Base-by-base conservation (phyloP, 257 asterid genomes). In the Nicotiana obtusifolia region DNA sequence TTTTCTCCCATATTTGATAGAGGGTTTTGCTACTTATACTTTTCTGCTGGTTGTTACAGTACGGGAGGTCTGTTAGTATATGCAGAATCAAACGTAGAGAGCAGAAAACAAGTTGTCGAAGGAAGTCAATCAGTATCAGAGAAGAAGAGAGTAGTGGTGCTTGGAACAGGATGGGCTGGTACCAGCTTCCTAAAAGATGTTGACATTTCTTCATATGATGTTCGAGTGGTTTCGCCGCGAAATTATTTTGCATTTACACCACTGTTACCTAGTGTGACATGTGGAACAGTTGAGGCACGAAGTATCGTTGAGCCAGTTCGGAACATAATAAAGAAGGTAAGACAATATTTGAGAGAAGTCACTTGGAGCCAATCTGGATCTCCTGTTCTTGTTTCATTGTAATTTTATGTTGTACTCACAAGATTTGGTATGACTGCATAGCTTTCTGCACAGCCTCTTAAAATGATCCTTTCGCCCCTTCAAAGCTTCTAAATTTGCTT, bases 131-230 rank as follows among this genome's bases (percentile, higher is more conserved):
- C 17, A 0, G 80, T 22, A n/a, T 49, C 80, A 4, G 68, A 65
- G 64, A 80, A 64, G 76, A 80, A 80, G 54, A 66, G 52, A 65
- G 20, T 80, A 57, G 83, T 80, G 78, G 83, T 80, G 20, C 83
- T 80, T n/a, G 83, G 83, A 80, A 80, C 83, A 64, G 83, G 83
- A 49, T 80, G 83, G 83, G 83, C 67, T 30, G 83, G 66, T 47
- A 80, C 83, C 5, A 80, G 76, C 64, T 80, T 80, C 37, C n/a
- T 80, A 71, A 80, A 80, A 10, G 64, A 65, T 65, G 37, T 80
- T 68, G 76, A 66, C 28, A 59, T 64, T 81, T 64, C 78, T 80
- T 80, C 83, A 11, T 80, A 80, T 66, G 78, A 80, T 65, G 83
- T 80, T 17, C 53, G 14, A 41, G 83, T 80, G 64, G 76, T 80